phyloP scores from a whole-genome alignment of 176 grass and related monocot species.

The Hyparrhenia diplandra region DNA sequence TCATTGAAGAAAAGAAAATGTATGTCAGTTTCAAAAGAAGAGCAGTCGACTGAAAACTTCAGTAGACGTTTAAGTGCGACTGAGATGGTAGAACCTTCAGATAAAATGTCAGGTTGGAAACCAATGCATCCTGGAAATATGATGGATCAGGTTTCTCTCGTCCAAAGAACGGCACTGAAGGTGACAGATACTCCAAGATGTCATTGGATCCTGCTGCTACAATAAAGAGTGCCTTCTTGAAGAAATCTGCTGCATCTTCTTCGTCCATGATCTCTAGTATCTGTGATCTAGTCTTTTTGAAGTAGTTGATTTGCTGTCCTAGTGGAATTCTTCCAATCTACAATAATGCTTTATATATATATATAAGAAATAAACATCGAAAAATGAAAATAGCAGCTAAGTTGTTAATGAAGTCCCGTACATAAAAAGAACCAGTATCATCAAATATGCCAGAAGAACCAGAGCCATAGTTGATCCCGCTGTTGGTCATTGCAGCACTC shows the following conservation, averaged over 20 bases:
- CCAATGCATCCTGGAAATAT: constrained; percentile 57
- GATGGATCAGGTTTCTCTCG: constrained; percentile 44
- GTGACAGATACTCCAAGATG: constrained; percentile 74
- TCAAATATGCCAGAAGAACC: constrained; percentile 93
- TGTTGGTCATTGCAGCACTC: constrained; percentile 9
- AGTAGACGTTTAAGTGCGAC: background rate
- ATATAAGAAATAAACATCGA: constrained; percentile 11
- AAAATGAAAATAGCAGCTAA: background rate
- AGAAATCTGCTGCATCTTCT: constrained; percentile 48
- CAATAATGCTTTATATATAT: constrained; percentile 2
- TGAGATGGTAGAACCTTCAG: constrained; percentile 52
- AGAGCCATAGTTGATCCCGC: constrained; percentile 76
- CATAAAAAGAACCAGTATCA: constrained; percentile 74
- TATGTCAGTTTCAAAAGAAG: background rate
- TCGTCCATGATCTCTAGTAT: constrained; percentile 38
- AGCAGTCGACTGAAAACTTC: background rate
- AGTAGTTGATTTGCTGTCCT: constrained; percentile 64
- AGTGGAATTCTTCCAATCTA: constrained; percentile 79
- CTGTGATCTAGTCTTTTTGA: constrained; percentile 58
- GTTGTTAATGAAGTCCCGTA: constrained; percentile 13
- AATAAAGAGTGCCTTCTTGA: constrained; percentile 56
- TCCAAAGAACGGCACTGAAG: constrained; percentile 65
- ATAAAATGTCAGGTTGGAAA: constrained; percentile 69
- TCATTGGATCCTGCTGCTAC: constrained; percentile 69
- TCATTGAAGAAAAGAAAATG: background rate